Evolutionary conservation across 139 green algal species (phyloP).

Genomic region (Chlorella vulgaris): DNA sequence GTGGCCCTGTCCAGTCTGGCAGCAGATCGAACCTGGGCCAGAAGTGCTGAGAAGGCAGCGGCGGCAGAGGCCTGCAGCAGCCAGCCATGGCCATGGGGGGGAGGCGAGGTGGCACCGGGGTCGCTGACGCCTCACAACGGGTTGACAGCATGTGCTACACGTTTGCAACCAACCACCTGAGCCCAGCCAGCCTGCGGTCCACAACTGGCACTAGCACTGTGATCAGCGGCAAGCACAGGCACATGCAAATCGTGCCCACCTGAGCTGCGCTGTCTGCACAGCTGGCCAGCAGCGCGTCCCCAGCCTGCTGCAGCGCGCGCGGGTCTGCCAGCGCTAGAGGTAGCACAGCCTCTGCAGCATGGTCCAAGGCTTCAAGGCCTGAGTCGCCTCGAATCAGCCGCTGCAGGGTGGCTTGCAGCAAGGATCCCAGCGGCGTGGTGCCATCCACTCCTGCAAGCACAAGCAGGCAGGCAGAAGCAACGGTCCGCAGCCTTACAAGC

Average conservation of each 20-base stretch:
- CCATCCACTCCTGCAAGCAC: slow-evolving; percentile 8
- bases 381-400: slow-evolving; percentile 62
- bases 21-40: slow-evolving; percentile 33
- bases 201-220: too few relatives aligned
- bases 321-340: slow-evolving; percentile 67
- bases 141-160: too few relatives aligned
- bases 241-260: neutral
- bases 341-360: slow-evolving; percentile 71
- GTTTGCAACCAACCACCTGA: neutral
- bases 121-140: too few relatives aligned
- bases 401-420: slow-evolving; percentile 55
- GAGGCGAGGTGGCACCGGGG: neutral
- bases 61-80: slow-evolving; percentile 8
- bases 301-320: slow-evolving; percentile 44
- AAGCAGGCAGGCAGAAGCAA: neutral
- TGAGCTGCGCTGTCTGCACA: neutral
- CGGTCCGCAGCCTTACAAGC: too few relatives aligned
- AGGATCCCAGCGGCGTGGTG: slow-evolving; percentile 35
- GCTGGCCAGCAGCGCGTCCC: slow-evolving; percentile 10
- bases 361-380: slow-evolving; percentile 57
- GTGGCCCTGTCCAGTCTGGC: slow-evolving; percentile 43
- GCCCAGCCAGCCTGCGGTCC: neutral
- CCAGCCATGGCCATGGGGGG: neutral
- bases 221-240: neutral
- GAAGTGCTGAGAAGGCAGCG: slow-evolving; percentile 22